A percentile compares a stretch with the other conserved stretches of the same genome.
Evolutionary conservation across 768 basidiomycete genomes (phyloP).

Genomic region (Asterophora lycoperdoides): DNA sequence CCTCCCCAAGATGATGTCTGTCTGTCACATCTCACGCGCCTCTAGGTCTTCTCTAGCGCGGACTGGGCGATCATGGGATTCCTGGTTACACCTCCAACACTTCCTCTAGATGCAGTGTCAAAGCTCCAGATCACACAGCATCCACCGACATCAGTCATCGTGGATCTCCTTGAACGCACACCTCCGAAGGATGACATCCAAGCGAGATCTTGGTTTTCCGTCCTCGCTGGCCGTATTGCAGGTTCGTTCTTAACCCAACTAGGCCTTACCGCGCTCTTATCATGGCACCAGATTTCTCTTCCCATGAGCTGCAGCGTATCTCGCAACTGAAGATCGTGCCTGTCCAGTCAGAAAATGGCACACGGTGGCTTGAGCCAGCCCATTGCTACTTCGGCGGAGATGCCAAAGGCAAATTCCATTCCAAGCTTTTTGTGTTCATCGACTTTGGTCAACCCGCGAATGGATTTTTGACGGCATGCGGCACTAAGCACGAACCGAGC

Average conservation of each 20-base stretch:
- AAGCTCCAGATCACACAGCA: constrained; percentile 70
- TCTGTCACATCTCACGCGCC: not conserved
- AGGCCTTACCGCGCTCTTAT: not conserved
- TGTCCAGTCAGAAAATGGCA: constrained; percentile 30
- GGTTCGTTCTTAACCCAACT: constrained; percentile 35
- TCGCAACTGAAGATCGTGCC: constrained; percentile 68
- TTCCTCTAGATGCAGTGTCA: constrained; percentile 45
- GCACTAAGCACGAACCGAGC: constrained; percentile 83
- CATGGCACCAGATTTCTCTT: constrained; percentile 48
- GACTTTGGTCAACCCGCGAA: constrained; percentile 84
- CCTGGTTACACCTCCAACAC: constrained; percentile 51
- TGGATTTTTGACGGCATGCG: constrained; percentile 79
- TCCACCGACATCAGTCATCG: constrained; percentile 59
- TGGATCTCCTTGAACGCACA: constrained; percentile 53
- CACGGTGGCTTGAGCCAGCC: constrained; percentile 50
- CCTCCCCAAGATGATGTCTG: not conserved
- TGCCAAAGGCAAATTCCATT: constrained; percentile 57
- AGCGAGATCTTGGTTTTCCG: constrained; percentile 64
- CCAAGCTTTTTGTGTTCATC: constrained; percentile 82
- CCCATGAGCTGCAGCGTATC: constrained; percentile 50
- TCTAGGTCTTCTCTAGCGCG: constrained; percentile 63
- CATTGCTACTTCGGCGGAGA: constrained; percentile 68
- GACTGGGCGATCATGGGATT: constrained; percentile 80
- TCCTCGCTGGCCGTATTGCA: constrained; percentile 58
- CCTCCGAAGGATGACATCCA: constrained; percentile 51